phyloP scores from a whole-genome alignment of 169 alveolate species.

The Pseudocohnilembus persalinus region DNA sequence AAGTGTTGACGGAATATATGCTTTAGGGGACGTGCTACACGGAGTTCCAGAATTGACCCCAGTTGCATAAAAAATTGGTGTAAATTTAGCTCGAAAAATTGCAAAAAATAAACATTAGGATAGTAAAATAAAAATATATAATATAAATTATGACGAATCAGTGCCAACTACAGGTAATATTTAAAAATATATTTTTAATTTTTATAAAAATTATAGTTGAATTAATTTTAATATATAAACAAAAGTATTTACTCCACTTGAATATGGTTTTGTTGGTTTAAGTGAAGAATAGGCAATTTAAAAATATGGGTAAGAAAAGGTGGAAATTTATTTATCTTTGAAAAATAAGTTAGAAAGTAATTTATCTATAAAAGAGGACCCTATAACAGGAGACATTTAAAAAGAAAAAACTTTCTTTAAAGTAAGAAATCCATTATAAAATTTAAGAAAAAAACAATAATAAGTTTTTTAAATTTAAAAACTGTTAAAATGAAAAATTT shows the following conservation, averaged over 20 bases:
- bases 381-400: conserved; percentile 6
- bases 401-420: neutral
- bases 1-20: conserved; percentile 62
- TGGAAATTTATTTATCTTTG: conserved; percentile 74
- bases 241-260: conserved; percentile 71
- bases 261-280: conserved; percentile 74
- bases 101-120: conserved; percentile 22
- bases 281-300: conserved; percentile 22
- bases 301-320: conserved; percentile 59
- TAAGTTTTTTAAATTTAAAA: no score
- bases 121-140: neutral
- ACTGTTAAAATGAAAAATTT: conserved; percentile 52
- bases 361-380: conserved; percentile 42
- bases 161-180: neutral
- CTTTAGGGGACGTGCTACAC: conserved; percentile 76
- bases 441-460: no score
- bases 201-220: no score
- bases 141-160: conserved; percentile 10
- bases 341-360: conserved; percentile 66
- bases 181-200: neutral
- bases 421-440: neutral
- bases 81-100: conserved; percentile 66
- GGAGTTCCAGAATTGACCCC: conserved; percentile 83
- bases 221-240: conserved; percentile 56
- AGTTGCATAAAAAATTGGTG: conserved; percentile 74